Evolutionary conservation across 139 green algal genomes (phyloP).

Genomic region (Picochlorum sp.): DNA sequence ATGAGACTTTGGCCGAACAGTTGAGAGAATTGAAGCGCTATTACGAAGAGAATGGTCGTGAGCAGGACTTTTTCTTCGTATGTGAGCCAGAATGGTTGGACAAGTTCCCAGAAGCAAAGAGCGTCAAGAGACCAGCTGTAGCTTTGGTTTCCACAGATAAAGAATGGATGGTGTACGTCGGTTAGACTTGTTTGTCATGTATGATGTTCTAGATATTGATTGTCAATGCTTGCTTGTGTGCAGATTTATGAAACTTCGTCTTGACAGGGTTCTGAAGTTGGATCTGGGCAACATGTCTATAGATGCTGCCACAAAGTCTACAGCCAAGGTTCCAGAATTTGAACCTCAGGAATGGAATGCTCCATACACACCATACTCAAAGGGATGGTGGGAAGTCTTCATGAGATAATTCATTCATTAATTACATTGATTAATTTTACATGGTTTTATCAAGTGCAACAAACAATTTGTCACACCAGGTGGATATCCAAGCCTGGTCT

Average conservation of each 20-base stretch:
- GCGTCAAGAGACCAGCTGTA: constrained; percentile 60
- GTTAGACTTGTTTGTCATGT: background rate
- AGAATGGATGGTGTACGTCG: constrained; percentile 73
- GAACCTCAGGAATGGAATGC: constrained; percentile 65
- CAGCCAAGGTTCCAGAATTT: constrained; percentile 57
- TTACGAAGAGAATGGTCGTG: constrained; percentile 31
- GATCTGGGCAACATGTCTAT: constrained; percentile 46
- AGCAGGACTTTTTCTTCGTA: constrained; percentile 66
- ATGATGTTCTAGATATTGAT: background rate
- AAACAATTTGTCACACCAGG: constrained; percentile 10
- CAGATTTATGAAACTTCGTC: constrained; percentile 89
- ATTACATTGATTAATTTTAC: background rate
- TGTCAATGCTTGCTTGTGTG: background rate
- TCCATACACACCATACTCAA: constrained; percentile 67
- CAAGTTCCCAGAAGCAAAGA: constrained; percentile 67
- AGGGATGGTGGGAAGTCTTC: constrained; percentile 47
- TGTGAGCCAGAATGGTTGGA: constrained; percentile 81
- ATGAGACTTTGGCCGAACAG: constrained; percentile 83
- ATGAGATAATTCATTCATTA: constrained; percentile 15
- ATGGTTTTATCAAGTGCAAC: background rate
- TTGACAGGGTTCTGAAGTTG: constrained; percentile 78
- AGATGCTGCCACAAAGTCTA: constrained; percentile 48
- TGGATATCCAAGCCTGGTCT: constrained; percentile 51
- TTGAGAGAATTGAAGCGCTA: constrained; percentile 69
- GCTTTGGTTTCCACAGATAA: constrained; percentile 82